Evolutionary conservation across 495 filamentous ascomycete genomes (phyloP), one percentile per base, ranked within the genome.

Genomic region (Lasiosphaeria hispida): DNA sequence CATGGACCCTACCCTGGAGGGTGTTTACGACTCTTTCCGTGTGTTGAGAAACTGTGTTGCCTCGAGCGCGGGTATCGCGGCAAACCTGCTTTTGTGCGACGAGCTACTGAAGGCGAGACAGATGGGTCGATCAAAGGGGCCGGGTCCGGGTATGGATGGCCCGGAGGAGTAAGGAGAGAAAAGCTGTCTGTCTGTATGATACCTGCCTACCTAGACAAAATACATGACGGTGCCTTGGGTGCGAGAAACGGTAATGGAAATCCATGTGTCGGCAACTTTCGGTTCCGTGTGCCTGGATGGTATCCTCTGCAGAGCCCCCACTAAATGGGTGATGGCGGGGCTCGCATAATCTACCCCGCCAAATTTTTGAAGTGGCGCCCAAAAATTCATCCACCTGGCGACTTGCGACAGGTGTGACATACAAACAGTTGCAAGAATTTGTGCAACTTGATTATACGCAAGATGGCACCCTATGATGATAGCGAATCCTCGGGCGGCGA

Each of bases 21-120:
- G 94, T 68, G 89, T 99, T 1, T 99, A 91, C 66, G 94, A 99
- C 69, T 96, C 91, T 4, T 99, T 92, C 83, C 85, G 95, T 39
- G 94, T 99, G 7, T 71, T 99, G 61, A 82, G 94, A 56, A 97
- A 97, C 74, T 90, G 86, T 67, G 85, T 97, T 63, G 91, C 94
- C 13, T 96, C 91, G 34, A 94, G 92, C 72, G 87, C 91, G 9
- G 91, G 94, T 40, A 99, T 99, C 66, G 93, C 94, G 14, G 89
- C 87, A 11, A 99, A 99, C 75, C 82, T 99, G 18, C 79, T 99
- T 60, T 83, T 99, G 17, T 97, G 95, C 62, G 94, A 99, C 65
- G 94, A 99, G 79, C 80, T 99, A 73, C 77, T 99, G 56, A 99
- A 99, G 80, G 94, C 94, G 51, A 81, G 94, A 69, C 95, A 97